Base-by-base conservation (phyloP, 2,329 filamentous ascomycete species). In the Talaromyces atroroseus region DNA sequence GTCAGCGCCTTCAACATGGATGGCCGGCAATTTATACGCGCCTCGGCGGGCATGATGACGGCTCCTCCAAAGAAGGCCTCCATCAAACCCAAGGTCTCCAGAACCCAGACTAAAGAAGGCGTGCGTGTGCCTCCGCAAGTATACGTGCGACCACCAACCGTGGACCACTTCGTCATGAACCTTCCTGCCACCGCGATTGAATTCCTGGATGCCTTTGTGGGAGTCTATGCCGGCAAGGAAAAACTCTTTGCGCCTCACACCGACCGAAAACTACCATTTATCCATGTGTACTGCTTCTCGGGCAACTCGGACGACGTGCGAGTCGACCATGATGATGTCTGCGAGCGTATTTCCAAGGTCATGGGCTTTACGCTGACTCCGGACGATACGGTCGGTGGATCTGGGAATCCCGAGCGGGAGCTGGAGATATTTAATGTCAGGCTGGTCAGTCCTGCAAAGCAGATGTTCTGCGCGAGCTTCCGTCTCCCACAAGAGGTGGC, bases 101-200 rank as follows among this genome's bases (percentile, higher is more conserved):
- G 52, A 38, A 61, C 60, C 42, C 61, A 65, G 59, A 62, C 61
- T 54, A 38, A 66, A n/a, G 54, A 57, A 50, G 52, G 64, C 54
- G 21, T 74, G 73, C 59, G 58, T 59, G 64, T 63, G 1, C 61
- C 62, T 1, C 58, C 63, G 1, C 61, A 69, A 52, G 59, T 62
- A 49, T 72, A 68, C 56, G 63, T 63, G 24, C 69, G 69, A 47
- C 92, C 92, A 2, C 80, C 80, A 2, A 86, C 86, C 38, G 89
- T 97, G 69, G 82, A 85, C n/a, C 94, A 97, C 76, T 99, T 92
- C 71, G 88, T 97, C 62, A 96, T 99, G 90, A 99, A 99, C 74
- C 86, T 99, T 16, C 94, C 94, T 0, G 94, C 92, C 1, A 88
- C 85, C 1, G 92, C 94, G 1, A 86, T 94, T 59, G 86, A 88